Conservation (phyloP, 495 filamentous ascomycete genomes). For the Tuber melanosporum region DNA sequence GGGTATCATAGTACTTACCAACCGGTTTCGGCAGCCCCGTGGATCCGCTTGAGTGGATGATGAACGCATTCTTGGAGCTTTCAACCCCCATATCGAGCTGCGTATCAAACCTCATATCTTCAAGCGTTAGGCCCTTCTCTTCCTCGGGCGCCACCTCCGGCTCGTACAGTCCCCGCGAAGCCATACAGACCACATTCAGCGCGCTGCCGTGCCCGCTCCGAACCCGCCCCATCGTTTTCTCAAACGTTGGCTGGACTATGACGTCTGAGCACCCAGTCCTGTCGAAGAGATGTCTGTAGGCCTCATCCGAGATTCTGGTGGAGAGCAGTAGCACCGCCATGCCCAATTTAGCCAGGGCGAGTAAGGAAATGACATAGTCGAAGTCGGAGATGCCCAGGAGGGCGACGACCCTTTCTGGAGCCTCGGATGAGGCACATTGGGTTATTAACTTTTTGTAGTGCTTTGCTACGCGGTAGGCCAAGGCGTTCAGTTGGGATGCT, state of each 20-base stretch:
- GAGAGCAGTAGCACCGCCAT: conserved; percentile 57
- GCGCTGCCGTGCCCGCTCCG: conserved; percentile 42
- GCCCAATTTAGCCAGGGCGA: conserved; percentile 54
- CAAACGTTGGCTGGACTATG: conserved; percentile 46
- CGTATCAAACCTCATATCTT: conserved; percentile 33
- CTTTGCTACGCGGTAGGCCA: conserved; percentile 29
- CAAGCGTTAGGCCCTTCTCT: conserved; percentile 19
- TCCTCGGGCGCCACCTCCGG: conserved; percentile 35
- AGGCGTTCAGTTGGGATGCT: conserved; percentile 22
- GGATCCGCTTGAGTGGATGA: conserved; percentile 56
- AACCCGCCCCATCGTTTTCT: conserved; percentile 47
- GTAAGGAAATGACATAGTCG: conserved; percentile 53
- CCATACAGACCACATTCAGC: conserved; percentile 40
- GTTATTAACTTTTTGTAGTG: conserved; percentile 22
- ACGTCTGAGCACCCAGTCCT: conserved; percentile 47
- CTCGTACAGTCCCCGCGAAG: conserved; percentile 43
- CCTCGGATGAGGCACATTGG: conserved; percentile 29
- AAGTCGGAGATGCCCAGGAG: conserved; percentile 53
- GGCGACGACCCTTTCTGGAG: conserved; percentile 44
- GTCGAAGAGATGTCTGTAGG: conserved; percentile 51
- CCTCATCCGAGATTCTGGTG: conserved; percentile 50
- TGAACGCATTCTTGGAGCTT: conserved; percentile 44
- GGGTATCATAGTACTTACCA: conserved; percentile 4
- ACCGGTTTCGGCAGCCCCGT: conserved; percentile 56
- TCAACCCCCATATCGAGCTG: conserved; percentile 44